Evolutionary conservation across 768 basidiomycete genomes (phyloP), one percentile per base, ranked within the genome.

Genomic region (Saitozyma podzolica): DNA sequence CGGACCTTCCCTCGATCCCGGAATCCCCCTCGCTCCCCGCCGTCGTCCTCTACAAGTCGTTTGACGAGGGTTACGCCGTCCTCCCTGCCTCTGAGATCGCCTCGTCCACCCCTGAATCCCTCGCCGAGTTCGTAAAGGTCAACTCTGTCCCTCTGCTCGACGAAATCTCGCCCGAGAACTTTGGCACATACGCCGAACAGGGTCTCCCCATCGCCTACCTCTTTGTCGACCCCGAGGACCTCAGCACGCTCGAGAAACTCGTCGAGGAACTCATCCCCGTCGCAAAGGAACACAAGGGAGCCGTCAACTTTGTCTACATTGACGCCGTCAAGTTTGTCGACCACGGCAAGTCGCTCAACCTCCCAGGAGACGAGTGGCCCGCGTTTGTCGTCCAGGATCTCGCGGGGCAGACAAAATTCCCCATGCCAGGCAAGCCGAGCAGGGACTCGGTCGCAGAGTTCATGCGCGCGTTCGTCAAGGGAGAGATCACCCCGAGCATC

Each of bases 271-370:
- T 97, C 69, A 86, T 83, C 69, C 87, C 91, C 9, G 79, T 95
- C 56, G 96, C 96, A 8, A 82, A 86, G 56, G 86, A 87, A 76
- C 86, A 86, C 84, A 92, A 90, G 81, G 85, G 87, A 71, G 88
- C 91, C 81, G 75, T 98, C 78, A 96, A 96, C 87, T 96, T 97
- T 79, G 95, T 98, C 64, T 95, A 88, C 88, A 98, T 99, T 71
- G 96, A 99, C 79, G 93, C 92, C 20, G 82, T 89, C 82, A 92
- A 93, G 80, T 99, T 93, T 72, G 86, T 86, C 72, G 95, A 98
- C 73, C 96, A 99, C 82, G 96, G 89, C 69, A 93, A 92, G 81
- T 90, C 91, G 1, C 85, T 99, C 61, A 95, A 94, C 84, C 84
- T 99, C 59, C 77, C 79, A 37, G 90, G 92, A 73, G 80, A 86